A percentile compares a stretch with the other conserved stretches of the same genome.
phyloP scores from a whole-genome alignment of 495 filamentous ascomycete species.

The Lasiosphaeria ovina region DNA sequence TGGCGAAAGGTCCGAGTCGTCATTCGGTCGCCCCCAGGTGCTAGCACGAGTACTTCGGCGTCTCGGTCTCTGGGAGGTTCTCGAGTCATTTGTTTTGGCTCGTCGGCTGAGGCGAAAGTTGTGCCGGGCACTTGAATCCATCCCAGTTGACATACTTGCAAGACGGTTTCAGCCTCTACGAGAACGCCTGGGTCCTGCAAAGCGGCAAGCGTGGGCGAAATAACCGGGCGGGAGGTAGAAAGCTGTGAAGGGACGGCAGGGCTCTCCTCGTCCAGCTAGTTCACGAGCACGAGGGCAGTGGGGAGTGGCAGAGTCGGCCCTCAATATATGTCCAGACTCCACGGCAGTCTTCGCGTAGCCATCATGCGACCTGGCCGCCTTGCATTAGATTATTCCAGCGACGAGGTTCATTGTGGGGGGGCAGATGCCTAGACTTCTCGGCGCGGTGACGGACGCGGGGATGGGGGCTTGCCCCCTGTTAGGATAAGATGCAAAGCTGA shows the following conservation, averaged over 20 bases:
- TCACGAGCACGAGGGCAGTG: background rate
- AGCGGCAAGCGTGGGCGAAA: background rate
- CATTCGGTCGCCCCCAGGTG: background rate
- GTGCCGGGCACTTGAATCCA: background rate
- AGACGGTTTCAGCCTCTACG: background rate
- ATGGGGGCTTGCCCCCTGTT: background rate
- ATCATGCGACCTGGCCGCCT: background rate
- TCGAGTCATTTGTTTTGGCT: background rate
- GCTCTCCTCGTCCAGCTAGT: background rate
- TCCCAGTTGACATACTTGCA: background rate
- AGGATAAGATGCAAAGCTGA: background rate
- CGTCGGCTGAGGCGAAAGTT: background rate
- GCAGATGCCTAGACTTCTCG: background rate
- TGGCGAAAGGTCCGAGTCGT: background rate
- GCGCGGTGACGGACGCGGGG: background rate
- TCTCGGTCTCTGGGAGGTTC: background rate
- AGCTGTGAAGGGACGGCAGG: background rate
- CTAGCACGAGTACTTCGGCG: background rate
- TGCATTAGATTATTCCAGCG: background rate
- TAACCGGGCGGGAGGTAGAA: background rate
- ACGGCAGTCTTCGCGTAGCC: background rate
- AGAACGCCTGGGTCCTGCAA: background rate
- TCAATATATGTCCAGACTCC: background rate
- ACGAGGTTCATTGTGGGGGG: background rate
- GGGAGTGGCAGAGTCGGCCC: background rate